Percentiles rank a stretch among this genome's conserved stretches.
phyloP scores from a whole-genome alignment of 176 grass and related monocot species.

The Chrysopogon serrulatus region DNA sequence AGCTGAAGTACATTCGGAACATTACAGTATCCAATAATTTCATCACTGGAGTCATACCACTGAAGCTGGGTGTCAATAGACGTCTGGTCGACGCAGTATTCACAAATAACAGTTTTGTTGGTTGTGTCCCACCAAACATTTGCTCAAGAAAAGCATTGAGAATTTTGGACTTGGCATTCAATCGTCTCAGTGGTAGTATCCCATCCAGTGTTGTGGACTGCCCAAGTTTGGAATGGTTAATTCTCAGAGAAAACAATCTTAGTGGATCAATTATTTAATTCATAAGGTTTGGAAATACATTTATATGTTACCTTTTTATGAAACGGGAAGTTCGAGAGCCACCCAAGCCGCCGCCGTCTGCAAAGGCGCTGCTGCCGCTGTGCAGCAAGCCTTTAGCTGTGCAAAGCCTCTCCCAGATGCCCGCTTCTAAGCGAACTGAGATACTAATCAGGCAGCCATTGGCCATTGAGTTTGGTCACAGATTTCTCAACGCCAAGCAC shows the following conservation, averaged over 20 bases:
- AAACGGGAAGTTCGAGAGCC: too few species aligned
- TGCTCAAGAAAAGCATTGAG: too few species aligned
- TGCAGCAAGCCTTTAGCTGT: too few species aligned
- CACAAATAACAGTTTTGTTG: constrained; percentile 58
- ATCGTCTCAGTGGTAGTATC: constrained; percentile 68
- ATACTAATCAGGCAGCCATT: too few species aligned
- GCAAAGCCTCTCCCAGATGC: too few species aligned
- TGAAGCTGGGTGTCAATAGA: constrained; percentile 42
- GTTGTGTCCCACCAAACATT: constrained; percentile 62
- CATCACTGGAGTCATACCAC: constrained; percentile 59
- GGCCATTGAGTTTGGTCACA: too few species aligned
- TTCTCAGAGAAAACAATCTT: constrained; percentile 47
- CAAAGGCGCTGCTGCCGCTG: too few species aligned
- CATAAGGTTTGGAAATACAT: too few species aligned
- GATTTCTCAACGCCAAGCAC: too few species aligned
- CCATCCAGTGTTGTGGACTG: constrained; percentile 46
- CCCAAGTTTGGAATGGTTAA: constrained; percentile 46
- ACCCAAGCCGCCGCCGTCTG: too few species aligned
- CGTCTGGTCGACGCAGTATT: constrained; percentile 41
- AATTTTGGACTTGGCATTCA: constrained; percentile 50
- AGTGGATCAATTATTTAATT: constrained; percentile 55
- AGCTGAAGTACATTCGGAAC: constrained; percentile 47
- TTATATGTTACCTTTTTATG: too few species aligned
- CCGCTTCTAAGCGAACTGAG: too few species aligned
- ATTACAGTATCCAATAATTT: constrained; percentile 46